A percentile compares a stretch with the other conserved stretches of the same genome.
Evolutionary conservation across 2,329 filamentous ascomycete species (phyloP).

Genomic region (Pezicula carpinea): DNA sequence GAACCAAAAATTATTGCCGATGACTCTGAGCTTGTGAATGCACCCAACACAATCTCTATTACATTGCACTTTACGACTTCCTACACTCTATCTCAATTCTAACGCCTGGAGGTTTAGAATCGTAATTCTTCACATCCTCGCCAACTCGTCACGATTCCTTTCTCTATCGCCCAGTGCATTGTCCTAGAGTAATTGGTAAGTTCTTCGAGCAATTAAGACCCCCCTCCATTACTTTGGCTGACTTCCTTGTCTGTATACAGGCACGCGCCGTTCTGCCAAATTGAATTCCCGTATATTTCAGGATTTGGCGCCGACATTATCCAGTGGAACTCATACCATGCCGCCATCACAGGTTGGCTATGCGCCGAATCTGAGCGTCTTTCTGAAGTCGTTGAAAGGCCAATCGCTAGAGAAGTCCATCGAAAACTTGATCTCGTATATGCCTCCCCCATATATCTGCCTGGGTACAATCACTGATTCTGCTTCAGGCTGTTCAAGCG

Average conservation of each 20-base stretch:
- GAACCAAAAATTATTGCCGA: no score
- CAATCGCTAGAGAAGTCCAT: constrained; percentile 76
- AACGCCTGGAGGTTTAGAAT: no score
- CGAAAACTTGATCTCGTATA: constrained; percentile 75
- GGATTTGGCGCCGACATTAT: not conserved
- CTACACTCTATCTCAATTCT: no score
- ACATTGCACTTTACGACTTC: not conserved
- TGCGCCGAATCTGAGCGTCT: constrained; percentile 72
- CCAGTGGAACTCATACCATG: constrained; percentile 37
- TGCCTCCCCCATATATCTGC: not conserved
- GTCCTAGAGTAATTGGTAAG: no score
- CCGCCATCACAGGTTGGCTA: constrained; percentile 41
- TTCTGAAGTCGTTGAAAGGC: constrained; percentile 73
- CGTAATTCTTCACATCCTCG: no score
- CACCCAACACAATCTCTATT: no score
- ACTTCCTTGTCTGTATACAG: not conserved
- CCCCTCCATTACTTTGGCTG: no score
- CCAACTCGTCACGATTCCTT: no score
- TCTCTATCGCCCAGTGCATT: no score
- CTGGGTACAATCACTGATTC: constrained; percentile 9
- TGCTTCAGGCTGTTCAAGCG: constrained; percentile 70
- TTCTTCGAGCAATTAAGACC: no score
- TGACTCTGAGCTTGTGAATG: no score
- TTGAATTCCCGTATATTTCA: not conserved
- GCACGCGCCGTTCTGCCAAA: not conserved